Evolutionary conservation across 495 filamentous ascomycete species (phyloP).

Genomic region (Parachaetomium inaequale): DNA sequence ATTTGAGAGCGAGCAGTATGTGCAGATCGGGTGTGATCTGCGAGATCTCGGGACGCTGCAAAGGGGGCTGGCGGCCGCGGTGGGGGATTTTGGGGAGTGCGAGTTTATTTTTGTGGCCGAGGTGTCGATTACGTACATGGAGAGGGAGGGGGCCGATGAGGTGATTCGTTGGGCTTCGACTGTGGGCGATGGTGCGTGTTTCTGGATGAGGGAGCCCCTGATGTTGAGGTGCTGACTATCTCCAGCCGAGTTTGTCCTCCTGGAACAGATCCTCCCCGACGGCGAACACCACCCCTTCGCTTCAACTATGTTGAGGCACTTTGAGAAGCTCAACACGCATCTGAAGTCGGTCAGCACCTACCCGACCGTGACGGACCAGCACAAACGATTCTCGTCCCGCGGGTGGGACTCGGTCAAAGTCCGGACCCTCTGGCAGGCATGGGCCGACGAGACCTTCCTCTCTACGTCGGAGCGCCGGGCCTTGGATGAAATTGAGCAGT

Average conservation of each 20-base stretch:
- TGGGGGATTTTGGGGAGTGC: slow-evolving; percentile 51
- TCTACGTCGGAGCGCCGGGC: slow-evolving; percentile 47
- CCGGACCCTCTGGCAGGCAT: slow-evolving; percentile 73
- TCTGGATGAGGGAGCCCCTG: too few species aligned
- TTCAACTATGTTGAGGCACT: slow-evolving; percentile 80
- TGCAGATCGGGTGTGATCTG: slow-evolving; percentile 80
- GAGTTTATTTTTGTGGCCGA: slow-evolving; percentile 78
- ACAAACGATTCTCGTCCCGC: slow-evolving; percentile 57
- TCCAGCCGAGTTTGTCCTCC: slow-evolving; percentile 67
- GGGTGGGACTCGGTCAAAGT: slow-evolving; percentile 63
- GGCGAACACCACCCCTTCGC: slow-evolving; percentile 79
- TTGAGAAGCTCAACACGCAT: slow-evolving; percentile 73
- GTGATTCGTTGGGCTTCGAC: slow-evolving; percentile 67
- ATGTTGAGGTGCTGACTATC: neutral
- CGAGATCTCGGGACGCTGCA: slow-evolving; percentile 58
- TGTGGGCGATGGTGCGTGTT: slow-evolving; percentile 56
- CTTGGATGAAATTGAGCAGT: slow-evolving; percentile 70
- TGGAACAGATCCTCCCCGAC: slow-evolving; percentile 82
- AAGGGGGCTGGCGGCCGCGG: slow-evolving; percentile 49
- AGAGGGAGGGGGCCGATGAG: slow-evolving; percentile 64
- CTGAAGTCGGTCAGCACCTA: slow-evolving; percentile 69
- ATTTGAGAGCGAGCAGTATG: slow-evolving; percentile 65
- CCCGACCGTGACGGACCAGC: slow-evolving; percentile 60
- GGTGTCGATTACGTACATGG: slow-evolving; percentile 91
- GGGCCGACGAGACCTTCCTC: slow-evolving; percentile 64